Evolutionary conservation across 2,329 filamentous ascomycete genomes (phyloP), one percentile per base, ranked within the genome.

Genomic region (Epichloe hybrida): DNA sequence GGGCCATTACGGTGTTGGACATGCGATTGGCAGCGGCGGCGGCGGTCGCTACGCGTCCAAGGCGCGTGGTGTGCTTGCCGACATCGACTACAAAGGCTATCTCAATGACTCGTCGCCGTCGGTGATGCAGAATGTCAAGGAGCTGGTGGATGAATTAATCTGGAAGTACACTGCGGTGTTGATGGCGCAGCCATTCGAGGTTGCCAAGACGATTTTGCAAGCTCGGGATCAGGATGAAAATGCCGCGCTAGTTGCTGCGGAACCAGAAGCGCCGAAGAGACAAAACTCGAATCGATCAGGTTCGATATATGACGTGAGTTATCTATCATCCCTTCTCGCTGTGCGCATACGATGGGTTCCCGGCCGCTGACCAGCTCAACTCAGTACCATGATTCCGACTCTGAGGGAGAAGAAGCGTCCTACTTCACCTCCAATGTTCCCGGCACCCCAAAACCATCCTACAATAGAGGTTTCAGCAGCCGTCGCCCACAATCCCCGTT

Each of bases 111-210:
- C 79, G 21, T 87, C 85, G 31, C 86, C 86, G 0, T 87, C 86
- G 1, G 76, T 82, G 31, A 75, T 88, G 11, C 84, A 87, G 58
- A 85, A 85, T 56, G 73, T 84, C 42, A 87, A 85, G 63, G 83
- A 84, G 55, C 71, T 95, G 54, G 63, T 95, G 46, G 89, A 97
- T 64, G 84, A 90, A 65, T 80, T 93, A 56, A 65, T 95, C 66
- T 94, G 90, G 83, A 91, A 93, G 64, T 98, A 98, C 70, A 85
- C 84, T 13, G 88, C 84, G 52, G 83, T 95, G 23, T 68, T 97
- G 61, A 83, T 95, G 64, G 86, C 88, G 50, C 93, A 98, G 69
- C 93, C 93, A 13, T 97, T 98, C 66, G 93, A 97, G 72, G 90
- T 96, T 52, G 89, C 91, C 62, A 97, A 96, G 76, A 93, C 84